Evolutionary conservation across 371 early-diverging fungal genomes (phyloP), one percentile per base, ranked within the genome.

Genomic region (Mortierella sp.): DNA sequence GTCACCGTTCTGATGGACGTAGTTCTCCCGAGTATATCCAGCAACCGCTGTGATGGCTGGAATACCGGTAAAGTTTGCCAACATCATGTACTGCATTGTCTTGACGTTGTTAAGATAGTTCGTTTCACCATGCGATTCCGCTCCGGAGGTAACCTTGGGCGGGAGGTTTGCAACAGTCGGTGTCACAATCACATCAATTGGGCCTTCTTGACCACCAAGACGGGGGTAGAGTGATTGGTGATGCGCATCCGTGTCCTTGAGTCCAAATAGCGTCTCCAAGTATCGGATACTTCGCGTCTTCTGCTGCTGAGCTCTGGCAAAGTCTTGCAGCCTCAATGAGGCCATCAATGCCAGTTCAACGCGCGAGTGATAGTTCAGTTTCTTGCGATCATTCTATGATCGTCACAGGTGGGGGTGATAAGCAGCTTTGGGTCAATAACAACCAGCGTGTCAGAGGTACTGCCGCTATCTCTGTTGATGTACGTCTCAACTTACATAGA

Each of bases 11-110:
- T 13, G 2, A 25, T 67, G 63, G 2, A 22, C n/a, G 24, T 56
- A 63, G 1, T 24, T n/a, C 53, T 76, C 65, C 31, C 57, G 31
- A 19, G 84, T 59, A 54, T 82, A 87, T 0, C 91, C 92, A 31
- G 86, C 86, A 10, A 92, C 92, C 10, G 88, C 85, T 14, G 78
- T 78, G 28, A 91, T 81, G 14, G 83, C 92, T 17, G 93, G 93
- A 48, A 90, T 79, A 21, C 93, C 94, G 0, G 87, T 81, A 21
- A 91, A 80, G 65, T 91, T 93, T 19, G 86, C 89, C 67, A 91
- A 61, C 54, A 73, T 80, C 52, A 83, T 76, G 63, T 79, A 93
- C 25, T 80, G 80, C 88, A 91, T 89, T 13, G 80, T 76, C 56
- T 85, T 80, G 4, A 78, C 60, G 2, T 77, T 83, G 47, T 81